Base-by-base conservation (phyloP, 805 yeast species). In the Pichia insulana region DNA sequence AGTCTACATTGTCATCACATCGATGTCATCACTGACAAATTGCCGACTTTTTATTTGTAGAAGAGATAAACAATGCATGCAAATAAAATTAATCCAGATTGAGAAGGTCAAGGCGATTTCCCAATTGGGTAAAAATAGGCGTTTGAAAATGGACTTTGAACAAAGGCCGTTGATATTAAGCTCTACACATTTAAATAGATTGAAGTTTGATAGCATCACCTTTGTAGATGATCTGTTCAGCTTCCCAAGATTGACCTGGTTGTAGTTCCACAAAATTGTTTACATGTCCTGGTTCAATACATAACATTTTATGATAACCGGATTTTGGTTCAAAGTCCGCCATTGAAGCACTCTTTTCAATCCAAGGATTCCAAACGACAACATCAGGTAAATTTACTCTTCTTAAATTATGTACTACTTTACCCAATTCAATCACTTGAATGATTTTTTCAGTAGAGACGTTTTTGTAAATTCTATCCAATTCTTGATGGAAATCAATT, bases 311-410 rank as follows among this genome's bases (percentile, higher is more conserved):
- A 51, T 78, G 71, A 68, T 70, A 92, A 6, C 96, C 97, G 41
- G 64, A 62, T 59, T 84, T 86, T 39, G 97, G 98, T 53, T 71
- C 74, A 56, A 90, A 92, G 64, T 92, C 98, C 34, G 69, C 80
- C 90, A 92, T 85, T 2, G 82, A 80, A 19, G 65, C 69, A n/a
- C 92, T 76, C 61, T 83, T 85, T 43, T 82, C 73, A 50, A 75
- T 69, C 98, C 97, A 92, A 30, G 98, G 98, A 63, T 92, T 92
- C 98, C 98, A 92, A 42, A 92, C 97, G 38, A 92, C 97, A 5
- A 74, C 68, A 49, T 75, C 80, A 0, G 75, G 78, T 51, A 61
- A 44, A 53, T 80, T 80, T 13, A 64, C 65, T 56, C 95, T 72
- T 41, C 74, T 68, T 30, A 90, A 62, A 34, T 83, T 78, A 58